Conservation (phyloP, 257 asterid genomes). For the Scutellaria barbata region DNA sequence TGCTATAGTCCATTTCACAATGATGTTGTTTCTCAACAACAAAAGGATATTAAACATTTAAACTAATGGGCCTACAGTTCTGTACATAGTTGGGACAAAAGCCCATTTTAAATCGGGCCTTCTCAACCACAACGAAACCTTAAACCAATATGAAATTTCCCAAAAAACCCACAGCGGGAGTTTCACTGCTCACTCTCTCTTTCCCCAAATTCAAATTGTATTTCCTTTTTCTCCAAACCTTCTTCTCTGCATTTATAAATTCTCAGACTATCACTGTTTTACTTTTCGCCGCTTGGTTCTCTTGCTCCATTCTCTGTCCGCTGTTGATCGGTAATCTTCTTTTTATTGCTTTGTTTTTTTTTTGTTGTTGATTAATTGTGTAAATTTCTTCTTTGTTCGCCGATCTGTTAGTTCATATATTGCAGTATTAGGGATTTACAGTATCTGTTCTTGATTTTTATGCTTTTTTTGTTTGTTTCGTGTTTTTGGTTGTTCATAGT, state of each 20-base stretch:
- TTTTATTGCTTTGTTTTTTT: not conserved
- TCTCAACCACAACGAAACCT: not conserved
- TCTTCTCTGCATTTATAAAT: not conserved
- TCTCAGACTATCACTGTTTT: not conserved
- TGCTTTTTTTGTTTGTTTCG: not conserved
- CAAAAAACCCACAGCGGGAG: constrained; percentile 41
- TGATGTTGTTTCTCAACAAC: too few relatives aligned
- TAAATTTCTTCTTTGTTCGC: constrained; percentile 6
- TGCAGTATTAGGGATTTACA: not conserved
- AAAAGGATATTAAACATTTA: too few relatives aligned
- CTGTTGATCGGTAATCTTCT: constrained; percentile 35
- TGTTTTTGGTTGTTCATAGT: not conserved
- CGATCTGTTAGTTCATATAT: constrained; percentile 23
- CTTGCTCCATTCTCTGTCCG: constrained; percentile 13
- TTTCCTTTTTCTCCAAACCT: constrained; percentile 15
- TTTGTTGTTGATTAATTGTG: not conserved
- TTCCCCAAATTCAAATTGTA: constrained; percentile 39
- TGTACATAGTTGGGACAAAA: not conserved
- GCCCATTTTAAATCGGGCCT: constrained; percentile 28
- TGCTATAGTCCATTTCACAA: too few relatives aligned
- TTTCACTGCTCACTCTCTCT: constrained; percentile 19
- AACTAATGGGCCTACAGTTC: too few relatives aligned
- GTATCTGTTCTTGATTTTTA: not conserved
- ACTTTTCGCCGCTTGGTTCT: constrained; percentile 21
- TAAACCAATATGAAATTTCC: not conserved